These are phyloP conservation scores for Polytrichum formosum DNA, from an alignment of 225 moss, liverwort and hornwort genomes.

Conservation along the genomic window DNA sequence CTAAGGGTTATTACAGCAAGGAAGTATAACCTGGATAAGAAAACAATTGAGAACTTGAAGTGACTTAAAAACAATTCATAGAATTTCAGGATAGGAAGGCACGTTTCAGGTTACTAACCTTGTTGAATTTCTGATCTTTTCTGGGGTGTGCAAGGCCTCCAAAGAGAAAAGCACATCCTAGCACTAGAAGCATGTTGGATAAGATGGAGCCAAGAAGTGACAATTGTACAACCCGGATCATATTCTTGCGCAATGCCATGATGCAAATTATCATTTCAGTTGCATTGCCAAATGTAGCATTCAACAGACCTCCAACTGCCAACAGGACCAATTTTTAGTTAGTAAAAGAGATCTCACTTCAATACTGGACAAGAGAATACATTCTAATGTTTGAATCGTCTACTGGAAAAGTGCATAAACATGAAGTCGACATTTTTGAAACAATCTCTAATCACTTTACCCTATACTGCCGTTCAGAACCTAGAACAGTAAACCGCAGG, in stretches of 20 bases:
- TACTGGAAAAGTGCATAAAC: neutral
- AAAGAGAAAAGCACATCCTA: conserved; percentile 82
- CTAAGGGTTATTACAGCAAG: too few relatives aligned
- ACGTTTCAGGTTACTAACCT: conserved; percentile 19
- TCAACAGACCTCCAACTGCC: conserved; percentile 76
- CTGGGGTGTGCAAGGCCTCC: conserved; percentile 57
- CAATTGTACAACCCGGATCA: conserved; percentile 85
- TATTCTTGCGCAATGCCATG: conserved; percentile 68
- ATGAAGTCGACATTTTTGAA: neutral
- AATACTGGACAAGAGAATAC: too few relatives aligned
- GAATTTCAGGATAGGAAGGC: too few relatives aligned
- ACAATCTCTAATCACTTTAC: neutral
- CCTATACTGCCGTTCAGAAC: neutral
- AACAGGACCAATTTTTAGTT: neutral
- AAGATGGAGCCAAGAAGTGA: conserved; percentile 83
- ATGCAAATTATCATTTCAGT: conserved; percentile 87
- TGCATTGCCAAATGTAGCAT: conserved; percentile 85
- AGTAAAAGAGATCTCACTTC: too few relatives aligned
- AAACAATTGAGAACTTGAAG: too few relatives aligned
- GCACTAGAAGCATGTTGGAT: conserved; percentile 86
- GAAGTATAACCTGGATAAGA: too few relatives aligned
- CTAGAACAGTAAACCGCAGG: too few relatives aligned
- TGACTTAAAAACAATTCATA: too few relatives aligned
- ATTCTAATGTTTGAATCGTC: neutral
- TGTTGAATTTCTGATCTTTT: conserved; percentile 71